Base-by-base conservation (phyloP, 2,329 filamentous ascomycete species). In the Clarireedia monteithiana region DNA sequence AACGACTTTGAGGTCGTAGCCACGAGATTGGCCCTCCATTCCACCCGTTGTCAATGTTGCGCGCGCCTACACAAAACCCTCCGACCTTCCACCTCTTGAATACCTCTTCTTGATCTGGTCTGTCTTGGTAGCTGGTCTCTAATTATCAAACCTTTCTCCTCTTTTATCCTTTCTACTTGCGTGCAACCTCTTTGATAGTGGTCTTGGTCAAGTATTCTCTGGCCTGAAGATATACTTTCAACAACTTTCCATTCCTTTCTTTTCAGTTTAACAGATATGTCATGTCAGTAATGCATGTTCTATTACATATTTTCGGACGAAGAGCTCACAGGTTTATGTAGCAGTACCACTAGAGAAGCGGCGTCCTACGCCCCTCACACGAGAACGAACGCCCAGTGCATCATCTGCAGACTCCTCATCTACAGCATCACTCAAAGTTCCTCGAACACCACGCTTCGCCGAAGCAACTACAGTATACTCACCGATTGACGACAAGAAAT, bases 391-490 rank as follows among this genome's bases (percentile, higher is more conserved):
- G 63, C 69, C 73, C 67, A 73, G 72, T 47, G 70, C 70, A 68
- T 71, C 69, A 30, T 67, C 66, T 52, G 63, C 64, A 56, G 67
- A 68, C 5, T 74, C 71, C 67, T 71, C 69, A n/a, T 65, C 64
- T 48, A 63, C 65, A 55, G 67, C 68, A 5, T 74, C 74, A 50
- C 66, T 76, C 61, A 88, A 87, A 73, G 76, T 81, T 40, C 86
- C 86, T 59, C 81, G 88, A 67, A 86, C 85, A 64, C 86, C 88
- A 65, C 85, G 88, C 67, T 92, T 92, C 67, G 86, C 86, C 55
- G 88, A 91, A 75, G 88, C 87, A 46, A 92, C 88, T 30, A 81
- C 86, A 27, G 84, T 91, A 51, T 77, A 91, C 74, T 91, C 88
- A 48, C 88, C 88, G 44, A 76, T 90, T 66, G 86, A 91, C 59